Conservation (phyloP, 441 rosid genomes). For the Erodium texanum region DNA sequence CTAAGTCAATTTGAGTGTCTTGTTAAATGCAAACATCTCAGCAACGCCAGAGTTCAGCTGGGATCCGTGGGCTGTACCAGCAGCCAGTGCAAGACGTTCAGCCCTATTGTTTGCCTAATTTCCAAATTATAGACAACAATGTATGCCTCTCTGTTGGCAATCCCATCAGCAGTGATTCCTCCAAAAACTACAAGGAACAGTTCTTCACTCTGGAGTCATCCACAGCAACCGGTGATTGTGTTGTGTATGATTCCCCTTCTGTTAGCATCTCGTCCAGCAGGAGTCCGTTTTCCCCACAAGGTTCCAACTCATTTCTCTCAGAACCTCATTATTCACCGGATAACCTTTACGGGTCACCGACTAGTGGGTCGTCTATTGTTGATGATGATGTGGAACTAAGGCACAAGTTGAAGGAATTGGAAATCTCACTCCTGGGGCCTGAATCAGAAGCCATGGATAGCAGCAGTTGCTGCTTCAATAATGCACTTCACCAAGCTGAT, state of each 20-base stretch:
- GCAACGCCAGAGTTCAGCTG: conserved; percentile 32
- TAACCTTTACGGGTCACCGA: conserved; percentile 39
- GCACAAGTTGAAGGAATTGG: conserved; percentile 49
- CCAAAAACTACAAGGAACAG: conserved; percentile 37
- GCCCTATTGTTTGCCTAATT: conserved; percentile 25
- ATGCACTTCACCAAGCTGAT: conserved; percentile 22
- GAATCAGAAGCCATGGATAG: conserved; percentile 37
- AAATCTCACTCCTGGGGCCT: conserved; percentile 26
- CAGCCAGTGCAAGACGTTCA: conserved; percentile 34
- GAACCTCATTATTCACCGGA: conserved; percentile 35
- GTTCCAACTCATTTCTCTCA: too few species aligned
- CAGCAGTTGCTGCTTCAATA: conserved; percentile 32
- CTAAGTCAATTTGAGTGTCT: conserved; percentile 5
- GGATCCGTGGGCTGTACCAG: conserved; percentile 27
- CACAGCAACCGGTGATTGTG: conserved; percentile 24
- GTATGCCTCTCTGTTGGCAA: conserved; percentile 28
- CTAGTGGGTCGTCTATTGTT: conserved; percentile 42
- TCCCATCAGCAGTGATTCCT: conserved; percentile 36
- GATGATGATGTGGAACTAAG: conserved; percentile 30
- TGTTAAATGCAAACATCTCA: conserved; percentile 43
- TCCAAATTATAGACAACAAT: conserved; percentile 31
- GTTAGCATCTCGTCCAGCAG: conserved; percentile 35
- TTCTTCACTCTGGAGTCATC: conserved; percentile 57
- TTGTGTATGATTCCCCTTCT: conserved; percentile 37
- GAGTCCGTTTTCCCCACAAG: conserved; percentile 30